A percentile compares a stretch with the other conserved stretches of the same genome.
Conservation (phyloP, 345 rosid genomes). For the Salix dunnii region DNA sequence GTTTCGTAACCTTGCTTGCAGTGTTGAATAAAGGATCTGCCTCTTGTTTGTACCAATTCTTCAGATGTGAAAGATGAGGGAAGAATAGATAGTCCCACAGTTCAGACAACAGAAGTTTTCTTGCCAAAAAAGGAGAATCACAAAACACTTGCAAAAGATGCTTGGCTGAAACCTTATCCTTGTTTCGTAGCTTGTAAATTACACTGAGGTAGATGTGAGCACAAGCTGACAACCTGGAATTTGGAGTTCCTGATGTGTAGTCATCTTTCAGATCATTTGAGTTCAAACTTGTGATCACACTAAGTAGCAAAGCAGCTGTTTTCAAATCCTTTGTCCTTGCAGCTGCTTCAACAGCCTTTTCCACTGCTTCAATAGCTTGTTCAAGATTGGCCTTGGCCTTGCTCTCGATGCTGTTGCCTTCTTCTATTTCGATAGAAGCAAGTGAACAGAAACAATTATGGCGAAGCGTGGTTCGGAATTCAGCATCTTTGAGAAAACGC, state of each 20-base stretch:
- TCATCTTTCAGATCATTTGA: conserved; percentile 41
- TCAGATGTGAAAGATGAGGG: conserved; percentile 65
- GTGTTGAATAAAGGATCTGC: conserved; percentile 36
- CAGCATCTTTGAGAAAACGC: conserved; percentile 40
- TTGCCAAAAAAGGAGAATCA: conserved; percentile 50
- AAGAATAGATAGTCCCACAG: conserved; percentile 57
- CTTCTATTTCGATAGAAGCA: conserved; percentile 17
- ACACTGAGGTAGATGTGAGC: conserved; percentile 60
- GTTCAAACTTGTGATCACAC: conserved; percentile 48
- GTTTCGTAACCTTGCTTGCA: conserved; percentile 34
- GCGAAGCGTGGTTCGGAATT: conserved; percentile 35
- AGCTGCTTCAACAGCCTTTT: conserved; percentile 40
- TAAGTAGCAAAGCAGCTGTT: conserved; percentile 53
- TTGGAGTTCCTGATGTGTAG: conserved; percentile 41
- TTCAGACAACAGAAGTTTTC: conserved; percentile 46
- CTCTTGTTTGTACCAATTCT: conserved; percentile 54
- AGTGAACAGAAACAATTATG: conserved; percentile 45
- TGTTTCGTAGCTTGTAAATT: conserved; percentile 52
- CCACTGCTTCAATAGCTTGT: conserved; percentile 45
- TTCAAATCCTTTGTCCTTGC: conserved; percentile 42
- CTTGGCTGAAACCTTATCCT: conserved; percentile 54
- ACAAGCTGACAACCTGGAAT: conserved; percentile 52
- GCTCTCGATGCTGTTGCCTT: conserved; percentile 25
- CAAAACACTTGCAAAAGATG: conserved; percentile 61
- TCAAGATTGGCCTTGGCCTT: conserved; percentile 47